Conservation (phyloP, 225 moss, liverwort and hornwort species). For the Bryum argenteum region DNA sequence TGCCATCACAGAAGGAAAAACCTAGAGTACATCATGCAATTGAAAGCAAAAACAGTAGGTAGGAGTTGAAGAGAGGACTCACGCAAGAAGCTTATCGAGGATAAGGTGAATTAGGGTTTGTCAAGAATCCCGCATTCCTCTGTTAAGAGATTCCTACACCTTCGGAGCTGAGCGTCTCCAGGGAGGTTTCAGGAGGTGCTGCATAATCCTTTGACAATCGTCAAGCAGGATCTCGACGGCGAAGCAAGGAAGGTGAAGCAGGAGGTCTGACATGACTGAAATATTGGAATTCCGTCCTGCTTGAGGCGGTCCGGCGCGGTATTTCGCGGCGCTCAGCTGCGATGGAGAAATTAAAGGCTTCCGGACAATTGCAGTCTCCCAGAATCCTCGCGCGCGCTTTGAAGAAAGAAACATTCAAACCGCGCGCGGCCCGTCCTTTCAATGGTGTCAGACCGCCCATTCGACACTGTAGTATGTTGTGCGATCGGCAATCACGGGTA, state of each 20-base stretch:
- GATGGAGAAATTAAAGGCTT: neutral
- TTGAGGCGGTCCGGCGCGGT: neutral
- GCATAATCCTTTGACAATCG: constrained; percentile 20
- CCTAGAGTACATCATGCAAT: neutral
- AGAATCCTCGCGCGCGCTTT: constrained; percentile 16
- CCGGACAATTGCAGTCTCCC: constrained; percentile 7
- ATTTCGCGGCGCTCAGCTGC: constrained; percentile 29
- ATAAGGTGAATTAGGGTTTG: neutral
- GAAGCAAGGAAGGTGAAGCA: constrained; percentile 12
- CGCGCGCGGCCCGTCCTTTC: neutral
- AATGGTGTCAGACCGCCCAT: neutral
- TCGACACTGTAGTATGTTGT: neutral
- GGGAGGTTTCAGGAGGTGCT: neutral
- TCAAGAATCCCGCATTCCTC: constrained; percentile 10
- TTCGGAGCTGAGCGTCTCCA: constrained; percentile 11
- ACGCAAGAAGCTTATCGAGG: neutral
- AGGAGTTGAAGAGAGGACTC: neutral
- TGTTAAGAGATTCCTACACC: neutral
- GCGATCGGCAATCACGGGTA: constrained; percentile 15
- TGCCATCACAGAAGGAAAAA: constrained; percentile 5
- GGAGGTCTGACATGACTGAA: neutral
- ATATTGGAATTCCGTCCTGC: constrained; percentile 9
- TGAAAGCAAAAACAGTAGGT: neutral
- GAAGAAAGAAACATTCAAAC: neutral
- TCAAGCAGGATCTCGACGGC: neutral